A percentile compares a stretch with the other conserved stretches of the same genome.
Evolutionary conservation across 768 basidiomycete species (phyloP).

Genomic region (Stropharia rugosoannulata): DNA sequence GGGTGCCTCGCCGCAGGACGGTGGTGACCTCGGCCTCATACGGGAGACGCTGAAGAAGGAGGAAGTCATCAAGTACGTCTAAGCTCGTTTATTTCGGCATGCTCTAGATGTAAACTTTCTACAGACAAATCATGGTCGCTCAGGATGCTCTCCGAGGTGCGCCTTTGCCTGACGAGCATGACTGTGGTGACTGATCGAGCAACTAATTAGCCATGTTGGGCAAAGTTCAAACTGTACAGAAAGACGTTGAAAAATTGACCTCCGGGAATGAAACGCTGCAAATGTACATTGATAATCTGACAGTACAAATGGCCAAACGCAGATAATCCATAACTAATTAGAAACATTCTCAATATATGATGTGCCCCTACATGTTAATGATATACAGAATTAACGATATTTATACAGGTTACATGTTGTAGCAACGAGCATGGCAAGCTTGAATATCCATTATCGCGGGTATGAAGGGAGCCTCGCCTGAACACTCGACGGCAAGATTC

Average conservation of each 20-base stretch:
- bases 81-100: background rate
- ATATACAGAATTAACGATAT: slow-evolving; percentile 6
- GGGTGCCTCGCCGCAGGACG: slow-evolving; percentile 44
- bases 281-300: slow-evolving; percentile 88
- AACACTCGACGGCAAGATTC: too few relatives aligned
- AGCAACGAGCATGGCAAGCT: background rate
- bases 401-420: slow-evolving; percentile 9
- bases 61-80: slow-evolving; percentile 67
- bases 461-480: background rate
- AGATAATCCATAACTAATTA: slow-evolving; percentile 35
- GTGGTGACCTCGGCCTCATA: slow-evolving; percentile 52
- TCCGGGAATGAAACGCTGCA: slow-evolving; percentile 83
- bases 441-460: background rate
- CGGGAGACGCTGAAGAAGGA: slow-evolving; percentile 80
- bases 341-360: background rate
- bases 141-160: slow-evolving; percentile 78
- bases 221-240: slow-evolving; percentile 68
- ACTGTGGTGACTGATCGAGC: background rate
- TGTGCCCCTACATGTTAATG: background rate
- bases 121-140: slow-evolving; percentile 71
- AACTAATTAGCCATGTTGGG: slow-evolving; percentile 53
- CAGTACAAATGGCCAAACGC: slow-evolving; percentile 82
- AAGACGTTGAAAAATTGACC: slow-evolving; percentile 76
- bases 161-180: slow-evolving; percentile 12
- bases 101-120: background rate